Evolutionary conservation across 1,139 yeast species (phyloP), one percentile per base, ranked within the genome.

Genomic region (Debaryomyces robertsiae): DNA sequence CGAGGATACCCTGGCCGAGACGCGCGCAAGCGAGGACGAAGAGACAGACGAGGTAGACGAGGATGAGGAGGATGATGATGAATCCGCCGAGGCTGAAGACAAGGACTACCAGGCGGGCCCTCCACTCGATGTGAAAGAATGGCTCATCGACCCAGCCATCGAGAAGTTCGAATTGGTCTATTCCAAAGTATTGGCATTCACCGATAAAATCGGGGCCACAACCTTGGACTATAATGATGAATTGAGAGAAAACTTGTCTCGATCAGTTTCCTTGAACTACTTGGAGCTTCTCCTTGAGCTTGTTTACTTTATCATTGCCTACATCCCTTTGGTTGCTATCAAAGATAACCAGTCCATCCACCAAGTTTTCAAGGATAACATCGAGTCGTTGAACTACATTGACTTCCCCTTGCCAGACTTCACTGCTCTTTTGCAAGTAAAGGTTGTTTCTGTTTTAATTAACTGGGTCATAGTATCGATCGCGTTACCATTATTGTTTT

Each of bases 241-340:
- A 42, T 60, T 77, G 45, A 69, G 82, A 59, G 81, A 77, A 42
- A 63, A 63, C 38, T 65, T 78, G 48, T 72, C 79, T 40, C 73
- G 67, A 44, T 68, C 80, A 13, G 69, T 74, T 42, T 58, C 79
- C 5, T 63, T 79, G 53, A 73, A 73, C 56, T 71, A 60, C 43
- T 43, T 72, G 40, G 72, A 73, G 47, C 56, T 74, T 36, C 38
- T 54, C 5, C 53, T 63, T 30, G 83, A 79, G 57, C 55, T 68
- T 14, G 29, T 56, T 6, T 62, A 58, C 50, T 69, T 70, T 46
- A 47, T 69, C 42, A 64, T 57, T 52, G 52, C 58, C 40, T 69
- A 63, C 52, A 64, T 67, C 34, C 65, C 73, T 13, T 51, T 65
- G 41, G 73, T 73, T 32, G 59, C 75, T 9, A 48, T 77, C 39